A percentile compares a stretch with the other conserved stretches of the same genome.
Evolutionary conservation across 306 rosid genomes (phyloP).

Genomic region (Begonia peltatifolia): DNA sequence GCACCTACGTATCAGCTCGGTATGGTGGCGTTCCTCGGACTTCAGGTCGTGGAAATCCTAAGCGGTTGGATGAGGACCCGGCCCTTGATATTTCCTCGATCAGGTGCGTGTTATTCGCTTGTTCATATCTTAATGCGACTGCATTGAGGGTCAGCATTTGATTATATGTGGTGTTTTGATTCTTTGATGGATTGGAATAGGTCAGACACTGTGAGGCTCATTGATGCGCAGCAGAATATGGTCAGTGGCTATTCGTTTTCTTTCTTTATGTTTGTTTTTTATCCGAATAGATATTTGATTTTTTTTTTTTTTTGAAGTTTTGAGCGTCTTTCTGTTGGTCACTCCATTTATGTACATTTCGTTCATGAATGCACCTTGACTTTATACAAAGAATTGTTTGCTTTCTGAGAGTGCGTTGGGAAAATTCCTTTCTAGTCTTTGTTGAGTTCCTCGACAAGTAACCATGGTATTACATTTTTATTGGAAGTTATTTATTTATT

Average conservation of each 20-base stretch:
- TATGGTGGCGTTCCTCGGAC: slow-evolving; percentile 35
- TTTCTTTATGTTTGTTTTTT: too few species aligned
- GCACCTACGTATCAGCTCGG: slow-evolving; percentile 31
- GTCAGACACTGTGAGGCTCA: slow-evolving; percentile 76
- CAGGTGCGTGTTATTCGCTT: slow-evolving; percentile 21
- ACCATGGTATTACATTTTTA: neutral
- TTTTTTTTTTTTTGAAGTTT: too few species aligned
- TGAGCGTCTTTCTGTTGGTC: too few species aligned
- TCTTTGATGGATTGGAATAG: slow-evolving; percentile 32
- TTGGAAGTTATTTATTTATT: slow-evolving; percentile 6
- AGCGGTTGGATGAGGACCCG: slow-evolving; percentile 40
- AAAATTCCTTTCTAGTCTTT: neutral
- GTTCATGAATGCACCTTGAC: too few species aligned
- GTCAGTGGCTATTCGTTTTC: slow-evolving; percentile 26
- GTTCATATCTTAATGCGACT: neutral
- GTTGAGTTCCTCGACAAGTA: neutral
- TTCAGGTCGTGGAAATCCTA: slow-evolving; percentile 17
- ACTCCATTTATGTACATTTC: too few species aligned
- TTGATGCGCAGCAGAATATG: slow-evolving; percentile 81
- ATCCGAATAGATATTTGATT: too few species aligned
- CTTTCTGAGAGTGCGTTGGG: neutral
- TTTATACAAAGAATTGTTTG: too few species aligned
- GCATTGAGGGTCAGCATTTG: neutral
- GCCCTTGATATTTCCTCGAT: slow-evolving; percentile 50
- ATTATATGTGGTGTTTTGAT: slow-evolving; percentile 1